Base-by-base conservation (phyloP, 2,329 filamentous ascomycete genomes). In the Ophiostoma fasciatum region DNA sequence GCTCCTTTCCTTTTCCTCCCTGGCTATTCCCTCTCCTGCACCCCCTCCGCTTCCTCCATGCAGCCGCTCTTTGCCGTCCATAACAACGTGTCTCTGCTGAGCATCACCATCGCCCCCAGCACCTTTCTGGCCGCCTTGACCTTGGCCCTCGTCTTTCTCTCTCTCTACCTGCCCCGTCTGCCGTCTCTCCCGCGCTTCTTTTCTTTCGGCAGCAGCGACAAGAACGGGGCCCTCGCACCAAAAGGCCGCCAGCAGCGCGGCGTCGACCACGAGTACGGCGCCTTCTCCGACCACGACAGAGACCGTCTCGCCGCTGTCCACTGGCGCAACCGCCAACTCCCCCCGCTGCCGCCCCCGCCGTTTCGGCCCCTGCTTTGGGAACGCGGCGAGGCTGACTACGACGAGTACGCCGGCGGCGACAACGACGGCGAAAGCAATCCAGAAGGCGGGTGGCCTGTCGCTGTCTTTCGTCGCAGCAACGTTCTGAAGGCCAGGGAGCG, bases 41-140 rank as follows among this genome's bases (percentile, higher is more conserved):
- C 18, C 4, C 20, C n/a, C 22, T 28, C 29, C 15, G 19, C 36
- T 13, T 7, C 25, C 28, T 29, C 34, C 50, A 73, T 74, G 69
- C 64, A 64, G 59, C 69, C 70, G 40, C 59, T 74, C 52, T 56
- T 75, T 46, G 68, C 68, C 36, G 64, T 74, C 45, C 69, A 73
- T 56, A 74, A 69, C 55, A 67, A 72, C 42, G 62, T 74, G 51
- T 69, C 68, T 39, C 62, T 75, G 46, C 51, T 75, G 51, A 74
- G 63, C 55, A 60, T 75, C 49, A 66, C 59, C 48, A 64, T 74
- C 52, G 66, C 69, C 28, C 69, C 71, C 18, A 66, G 66, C 52
- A 69, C 68, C 38, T 74, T 66, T 50, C 56, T 74, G 46, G 65
- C 66, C 41, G 60, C 62, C 20, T 49, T 72, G 42, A 54, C 59